Evolutionary conservation across 306 rosid genomes (phyloP).

Genomic region (Cicer chorassanicum): DNA sequence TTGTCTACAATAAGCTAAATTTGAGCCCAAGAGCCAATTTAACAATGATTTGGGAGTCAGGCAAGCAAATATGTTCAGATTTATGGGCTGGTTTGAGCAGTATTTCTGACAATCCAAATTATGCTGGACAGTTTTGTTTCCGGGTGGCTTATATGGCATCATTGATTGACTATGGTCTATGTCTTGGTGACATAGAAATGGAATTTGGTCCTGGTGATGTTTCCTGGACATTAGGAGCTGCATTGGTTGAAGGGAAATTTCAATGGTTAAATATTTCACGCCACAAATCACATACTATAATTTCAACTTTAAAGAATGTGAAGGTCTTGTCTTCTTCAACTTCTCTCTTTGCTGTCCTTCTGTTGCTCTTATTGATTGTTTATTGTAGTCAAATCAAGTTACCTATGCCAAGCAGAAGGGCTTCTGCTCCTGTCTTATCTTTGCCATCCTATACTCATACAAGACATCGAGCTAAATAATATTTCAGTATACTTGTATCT

Average conservation of each 20-base stretch:
- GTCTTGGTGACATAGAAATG: conserved; percentile 69
- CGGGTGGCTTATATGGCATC: conserved; percentile 82
- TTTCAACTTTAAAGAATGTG: conserved; percentile 47
- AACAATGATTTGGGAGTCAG: conserved; percentile 71
- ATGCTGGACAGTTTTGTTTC: conserved; percentile 69
- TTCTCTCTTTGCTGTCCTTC: conserved; percentile 63
- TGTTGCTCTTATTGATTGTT: conserved; percentile 64
- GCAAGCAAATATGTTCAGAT: conserved; percentile 69
- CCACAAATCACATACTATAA: conserved; percentile 43
- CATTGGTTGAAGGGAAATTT: conserved; percentile 68
- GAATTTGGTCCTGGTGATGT: conserved; percentile 83
- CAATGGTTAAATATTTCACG: conserved; percentile 47
- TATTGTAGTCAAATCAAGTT: conserved; percentile 69
- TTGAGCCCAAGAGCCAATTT: conserved; percentile 68
- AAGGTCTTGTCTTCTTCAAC: conserved; percentile 59
- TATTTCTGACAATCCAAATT: conserved; percentile 52
- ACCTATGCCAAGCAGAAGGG: conserved; percentile 69
- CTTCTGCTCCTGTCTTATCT: conserved; percentile 50
- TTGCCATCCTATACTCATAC: conserved; percentile 56
- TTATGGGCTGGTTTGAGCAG: conserved; percentile 59
- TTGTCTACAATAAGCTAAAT: conserved; percentile 68
- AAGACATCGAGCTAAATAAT: conserved; percentile 51
- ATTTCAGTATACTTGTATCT: conserved; percentile 28
- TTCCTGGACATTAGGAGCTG: conserved; percentile 93
- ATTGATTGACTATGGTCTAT: conserved; percentile 70